phyloP scores from a whole-genome alignment of 148 eudicot genomes.

The Rhododendron molle region DNA sequence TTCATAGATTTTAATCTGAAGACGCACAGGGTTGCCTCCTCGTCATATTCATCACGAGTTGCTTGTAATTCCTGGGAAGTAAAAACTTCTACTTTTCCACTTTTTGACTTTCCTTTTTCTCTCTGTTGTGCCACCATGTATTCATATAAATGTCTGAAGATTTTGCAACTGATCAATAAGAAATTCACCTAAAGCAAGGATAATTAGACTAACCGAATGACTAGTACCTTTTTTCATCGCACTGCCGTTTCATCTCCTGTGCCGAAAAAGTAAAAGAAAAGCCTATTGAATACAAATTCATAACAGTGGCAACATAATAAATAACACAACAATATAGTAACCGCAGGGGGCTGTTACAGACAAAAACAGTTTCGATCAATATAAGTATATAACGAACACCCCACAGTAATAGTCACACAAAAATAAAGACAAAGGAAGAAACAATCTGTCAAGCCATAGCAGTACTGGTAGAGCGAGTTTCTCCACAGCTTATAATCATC shows the following conservation, averaged over 20 bases:
- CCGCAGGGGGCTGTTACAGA: background rate
- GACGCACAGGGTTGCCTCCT: constrained; percentile 79
- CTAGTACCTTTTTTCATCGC: constrained; percentile 86
- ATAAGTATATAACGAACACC: background rate
- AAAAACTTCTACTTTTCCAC: constrained; percentile 71
- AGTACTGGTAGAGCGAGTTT: background rate
- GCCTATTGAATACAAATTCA: constrained; percentile 12
- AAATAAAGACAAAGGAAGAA: background rate
- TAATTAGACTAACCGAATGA: background rate
- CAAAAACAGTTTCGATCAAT: background rate
- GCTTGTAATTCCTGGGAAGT: constrained; percentile 61
- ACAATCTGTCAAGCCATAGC: background rate
- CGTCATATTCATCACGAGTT: constrained; percentile 83
- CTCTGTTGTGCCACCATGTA: constrained; percentile 63
- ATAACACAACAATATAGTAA: background rate
- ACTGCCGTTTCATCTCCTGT: constrained; percentile 89
- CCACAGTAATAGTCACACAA: background rate
- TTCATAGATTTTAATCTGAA: constrained; percentile 90
- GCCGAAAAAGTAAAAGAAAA: constrained; percentile 17
- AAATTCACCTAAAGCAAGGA: constrained; percentile 5
- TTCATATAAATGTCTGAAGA: constrained; percentile 65
- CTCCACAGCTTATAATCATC: background rate
- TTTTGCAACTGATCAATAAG: constrained; percentile 17
- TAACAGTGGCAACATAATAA: background rate
- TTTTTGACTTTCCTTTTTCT: constrained; percentile 71